Conservation (phyloP, 352 stramenopile genomes). For the Phytophthora pseudosyringae region DNA sequence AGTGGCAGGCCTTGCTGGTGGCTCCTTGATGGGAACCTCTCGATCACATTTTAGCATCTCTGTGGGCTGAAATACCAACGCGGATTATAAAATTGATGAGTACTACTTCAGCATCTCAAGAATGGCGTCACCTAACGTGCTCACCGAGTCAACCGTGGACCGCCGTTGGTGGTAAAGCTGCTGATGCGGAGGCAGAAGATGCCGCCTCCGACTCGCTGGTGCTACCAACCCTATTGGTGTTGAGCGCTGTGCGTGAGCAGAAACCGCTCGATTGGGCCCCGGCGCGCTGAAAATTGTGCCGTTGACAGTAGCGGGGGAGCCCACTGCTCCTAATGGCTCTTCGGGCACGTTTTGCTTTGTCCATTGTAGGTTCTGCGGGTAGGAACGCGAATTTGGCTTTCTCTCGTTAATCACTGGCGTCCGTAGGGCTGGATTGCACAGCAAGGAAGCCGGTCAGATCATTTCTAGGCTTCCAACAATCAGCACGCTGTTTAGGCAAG, state of each 20-base stretch:
- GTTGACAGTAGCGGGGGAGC: slow-evolving; percentile 12
- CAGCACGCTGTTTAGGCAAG: background rate
- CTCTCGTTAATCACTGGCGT: slow-evolving; percentile 29
- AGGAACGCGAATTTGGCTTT: slow-evolving; percentile 45
- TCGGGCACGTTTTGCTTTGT: slow-evolving; percentile 48
- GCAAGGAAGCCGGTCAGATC: slow-evolving; percentile 9
- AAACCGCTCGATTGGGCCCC: slow-evolving; percentile 27
- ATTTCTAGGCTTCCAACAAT: background rate
- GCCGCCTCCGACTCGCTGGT: slow-evolving; percentile 17
- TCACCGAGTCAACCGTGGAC: slow-evolving; percentile 29
- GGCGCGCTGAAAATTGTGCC: slow-evolving; percentile 5
- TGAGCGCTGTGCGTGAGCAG: slow-evolving; percentile 25
- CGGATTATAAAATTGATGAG: background rate
- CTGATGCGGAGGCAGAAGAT: slow-evolving; percentile 32
- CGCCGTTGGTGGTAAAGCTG: slow-evolving; percentile 30
- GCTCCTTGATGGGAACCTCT: slow-evolving; percentile 23
- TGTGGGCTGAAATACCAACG: slow-evolving; percentile 15
- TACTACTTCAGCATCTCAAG: background rate
- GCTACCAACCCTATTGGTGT: slow-evolving; percentile 13
- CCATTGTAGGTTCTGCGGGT: slow-evolving; percentile 57
- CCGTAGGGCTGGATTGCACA: slow-evolving; percentile 21
- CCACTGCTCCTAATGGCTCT: slow-evolving; percentile 22
- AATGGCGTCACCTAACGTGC: background rate
- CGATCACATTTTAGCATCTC: slow-evolving; percentile 24
- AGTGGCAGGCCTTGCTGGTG: slow-evolving; percentile 26